A percentile compares a stretch with the other conserved stretches of the same genome.
phyloP scores from a whole-genome alignment of 495 filamentous ascomycete species.

The Aspergillus baeticus region DNA sequence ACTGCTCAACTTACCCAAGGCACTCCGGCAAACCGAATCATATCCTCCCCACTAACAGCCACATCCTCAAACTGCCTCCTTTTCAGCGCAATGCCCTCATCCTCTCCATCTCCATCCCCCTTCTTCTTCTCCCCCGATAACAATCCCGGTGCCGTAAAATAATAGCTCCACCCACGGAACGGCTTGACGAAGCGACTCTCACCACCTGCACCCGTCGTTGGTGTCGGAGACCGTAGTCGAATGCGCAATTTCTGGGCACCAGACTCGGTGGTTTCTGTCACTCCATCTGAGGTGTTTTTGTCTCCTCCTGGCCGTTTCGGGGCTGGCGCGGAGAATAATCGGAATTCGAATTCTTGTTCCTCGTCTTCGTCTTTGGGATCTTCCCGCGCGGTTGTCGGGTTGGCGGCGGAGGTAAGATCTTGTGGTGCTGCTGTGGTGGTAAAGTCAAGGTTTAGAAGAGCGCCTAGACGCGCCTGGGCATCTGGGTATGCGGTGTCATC shows the following conservation, averaged over 20 bases:
- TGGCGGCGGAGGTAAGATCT: background rate
- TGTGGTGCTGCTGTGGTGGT: conserved; percentile 13
- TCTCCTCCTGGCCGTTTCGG: conserved; percentile 5
- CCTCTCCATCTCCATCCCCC: background rate
- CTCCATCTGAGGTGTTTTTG: background rate
- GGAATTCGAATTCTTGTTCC: conserved; percentile 50
- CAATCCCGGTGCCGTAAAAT: conserved; percentile 37
- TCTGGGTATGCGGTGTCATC: conserved; percentile 30
- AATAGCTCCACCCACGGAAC: conserved; percentile 46
- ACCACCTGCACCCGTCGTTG: conserved; percentile 21
- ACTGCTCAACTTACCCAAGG: conserved; percentile 35
- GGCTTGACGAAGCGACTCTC: conserved; percentile 44
- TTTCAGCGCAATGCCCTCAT: conserved; percentile 17
- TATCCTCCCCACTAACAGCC: conserved; percentile 39
- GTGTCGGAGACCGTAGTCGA: conserved; percentile 41
- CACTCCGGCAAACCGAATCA: conserved; percentile 35
- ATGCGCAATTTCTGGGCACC: conserved; percentile 42
- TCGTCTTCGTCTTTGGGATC: conserved; percentile 30
- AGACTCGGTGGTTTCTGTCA: background rate
- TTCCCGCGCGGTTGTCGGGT: background rate
- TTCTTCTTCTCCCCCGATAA: conserved; percentile 15
- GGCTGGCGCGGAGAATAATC: conserved; percentile 40
- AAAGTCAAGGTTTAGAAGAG: conserved; percentile 39
- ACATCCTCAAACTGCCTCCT: conserved; percentile 39
- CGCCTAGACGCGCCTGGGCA: conserved; percentile 37